A percentile compares a stretch with the other conserved stretches of the same genome.
Evolutionary conservation across 73 alveolate genomes (phyloP).

Genomic region (Paramecium sexaurelia): DNA sequence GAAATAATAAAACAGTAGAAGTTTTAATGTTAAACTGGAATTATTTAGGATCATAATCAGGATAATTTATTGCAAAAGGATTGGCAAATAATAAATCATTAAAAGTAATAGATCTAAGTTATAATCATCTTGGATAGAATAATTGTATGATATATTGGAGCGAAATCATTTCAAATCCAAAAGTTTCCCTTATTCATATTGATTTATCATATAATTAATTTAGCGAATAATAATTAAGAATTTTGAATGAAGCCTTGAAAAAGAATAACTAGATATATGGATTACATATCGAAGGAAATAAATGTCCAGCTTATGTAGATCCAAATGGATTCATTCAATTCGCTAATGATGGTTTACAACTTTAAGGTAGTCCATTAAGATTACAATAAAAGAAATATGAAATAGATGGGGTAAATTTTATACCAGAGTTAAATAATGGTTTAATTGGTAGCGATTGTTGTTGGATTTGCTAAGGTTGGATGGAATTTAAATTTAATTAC

Average conservation of each 20-base stretch:
- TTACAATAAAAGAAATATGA: not conserved
- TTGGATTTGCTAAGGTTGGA: conserved; percentile 58
- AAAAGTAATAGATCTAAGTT: conserved; percentile 31
- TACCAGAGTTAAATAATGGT: not conserved
- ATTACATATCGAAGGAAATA: conserved; percentile 49
- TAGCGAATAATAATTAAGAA: not conserved
- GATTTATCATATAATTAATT: conserved; percentile 49
- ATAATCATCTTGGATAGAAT: conserved; percentile 30
- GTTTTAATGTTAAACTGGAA: conserved; percentile 15
- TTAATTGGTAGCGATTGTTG: conserved; percentile 50
- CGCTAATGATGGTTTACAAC: not conserved
- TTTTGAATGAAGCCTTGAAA: not conserved
- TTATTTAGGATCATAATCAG: not conserved
- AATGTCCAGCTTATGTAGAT: conserved; percentile 49
- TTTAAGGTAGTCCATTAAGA: not conserved
- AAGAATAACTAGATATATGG: conserved; percentile 34
- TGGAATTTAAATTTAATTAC: conserved; percentile 9
- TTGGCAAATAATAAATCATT: not conserved
- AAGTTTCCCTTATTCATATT: not conserved
- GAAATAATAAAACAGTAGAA: not conserved
- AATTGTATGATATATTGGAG: conserved; percentile 19
- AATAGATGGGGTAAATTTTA: conserved; percentile 25
- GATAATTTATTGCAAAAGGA: conserved; percentile 1
- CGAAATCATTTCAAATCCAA: not conserved
- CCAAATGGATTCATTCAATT: conserved; percentile 36